These are phyloP conservation scores for Diaporthe citriasiana DNA, from an alignment of 2,329 filamentous ascomycete species.

Conservation along the genomic window DNA sequence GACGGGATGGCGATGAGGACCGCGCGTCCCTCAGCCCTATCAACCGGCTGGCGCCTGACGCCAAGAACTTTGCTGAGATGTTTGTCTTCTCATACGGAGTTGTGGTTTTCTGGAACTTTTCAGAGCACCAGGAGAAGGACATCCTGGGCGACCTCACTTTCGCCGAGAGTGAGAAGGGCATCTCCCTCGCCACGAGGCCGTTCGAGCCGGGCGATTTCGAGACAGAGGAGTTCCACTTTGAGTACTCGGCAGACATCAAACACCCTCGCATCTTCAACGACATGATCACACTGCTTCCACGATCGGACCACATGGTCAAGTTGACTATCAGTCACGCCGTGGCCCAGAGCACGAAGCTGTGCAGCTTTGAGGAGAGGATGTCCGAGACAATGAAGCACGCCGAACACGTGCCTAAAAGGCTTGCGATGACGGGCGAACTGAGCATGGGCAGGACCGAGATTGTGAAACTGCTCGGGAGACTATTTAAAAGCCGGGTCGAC, in stretches of 20 bases:
- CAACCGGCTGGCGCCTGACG: slow-evolving; percentile 76
- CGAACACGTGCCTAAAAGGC: slow-evolving; percentile 88
- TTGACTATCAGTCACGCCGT: slow-evolving; percentile 97
- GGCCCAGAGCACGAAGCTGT: slow-evolving; percentile 95
- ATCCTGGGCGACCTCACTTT: slow-evolving; percentile 96
- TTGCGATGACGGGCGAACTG: slow-evolving; percentile 90
- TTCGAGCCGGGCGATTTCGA: slow-evolving; percentile 93
- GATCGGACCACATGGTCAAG: slow-evolving; percentile 98
- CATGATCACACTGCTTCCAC: slow-evolving; percentile 96
- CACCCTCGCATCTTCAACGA: slow-evolving; percentile 97
- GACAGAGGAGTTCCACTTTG: slow-evolving; percentile 98
- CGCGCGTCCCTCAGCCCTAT: slow-evolving; percentile 63
- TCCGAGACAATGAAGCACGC: slow-evolving; percentile 92
- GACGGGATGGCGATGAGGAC: slow-evolving; percentile 43
- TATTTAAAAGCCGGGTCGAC: slow-evolving; percentile 95
- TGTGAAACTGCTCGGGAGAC: slow-evolving; percentile 87
- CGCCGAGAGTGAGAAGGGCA: slow-evolving; percentile 75
- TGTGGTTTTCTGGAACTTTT: slow-evolving; percentile 99
- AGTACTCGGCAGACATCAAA: slow-evolving; percentile 89
- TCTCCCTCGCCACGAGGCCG: slow-evolving; percentile 81
- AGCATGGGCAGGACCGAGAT: slow-evolving; percentile 95
- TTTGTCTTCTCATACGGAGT: slow-evolving; percentile 98
- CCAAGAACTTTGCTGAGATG: slow-evolving; percentile 90
- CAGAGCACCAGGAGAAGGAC: slow-evolving; percentile 94
- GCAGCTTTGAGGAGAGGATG: slow-evolving; percentile 97